A percentile compares a stretch with the other conserved stretches of the same genome.
Conservation (phyloP, 179 eudicot genomes). For the Beta macrorhiza region DNA sequence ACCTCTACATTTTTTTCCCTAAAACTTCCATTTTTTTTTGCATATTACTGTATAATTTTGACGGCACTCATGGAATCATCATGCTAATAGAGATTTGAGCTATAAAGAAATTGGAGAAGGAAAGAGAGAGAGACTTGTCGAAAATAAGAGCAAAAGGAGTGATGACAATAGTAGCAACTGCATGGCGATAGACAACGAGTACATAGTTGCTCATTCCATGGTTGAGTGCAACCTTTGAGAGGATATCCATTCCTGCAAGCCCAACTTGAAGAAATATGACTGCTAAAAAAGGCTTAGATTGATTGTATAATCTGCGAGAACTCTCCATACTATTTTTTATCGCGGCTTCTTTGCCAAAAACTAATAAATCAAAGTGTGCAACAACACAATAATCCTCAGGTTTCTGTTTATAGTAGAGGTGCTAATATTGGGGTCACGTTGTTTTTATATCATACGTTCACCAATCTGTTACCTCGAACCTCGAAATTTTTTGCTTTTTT, state of each 20-base stretch:
- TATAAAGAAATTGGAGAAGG: neutral
- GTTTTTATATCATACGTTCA: neutral
- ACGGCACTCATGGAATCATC: neutral
- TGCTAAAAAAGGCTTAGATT: slow-evolving; percentile 51
- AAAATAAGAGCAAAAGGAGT: slow-evolving; percentile 74
- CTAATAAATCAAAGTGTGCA: no score
- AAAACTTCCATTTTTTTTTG: no score
- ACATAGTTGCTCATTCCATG: slow-evolving; percentile 77
- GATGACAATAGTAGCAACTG: slow-evolving; percentile 52
- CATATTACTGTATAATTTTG: neutral
- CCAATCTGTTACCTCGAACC: neutral
- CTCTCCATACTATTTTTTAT: neutral
- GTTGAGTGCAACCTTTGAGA: slow-evolving; percentile 67
- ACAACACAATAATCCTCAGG: neutral
- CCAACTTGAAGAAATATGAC: slow-evolving; percentile 66
- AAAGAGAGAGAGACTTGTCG: slow-evolving; percentile 51
- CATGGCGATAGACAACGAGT: slow-evolving; percentile 73
- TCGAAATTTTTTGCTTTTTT: neutral
- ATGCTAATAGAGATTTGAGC: neutral
- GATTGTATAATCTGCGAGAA: neutral
- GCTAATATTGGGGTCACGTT: neutral
- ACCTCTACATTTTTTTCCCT: no score
- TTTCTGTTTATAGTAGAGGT: neutral
- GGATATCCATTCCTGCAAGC: slow-evolving; percentile 54
- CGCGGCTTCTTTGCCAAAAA: neutral